A percentile compares a stretch with the other conserved stretches of the same genome.
Evolutionary conservation across 2,329 filamentous ascomycete genomes (phyloP).

Genomic region (Penicillium sp.): DNA sequence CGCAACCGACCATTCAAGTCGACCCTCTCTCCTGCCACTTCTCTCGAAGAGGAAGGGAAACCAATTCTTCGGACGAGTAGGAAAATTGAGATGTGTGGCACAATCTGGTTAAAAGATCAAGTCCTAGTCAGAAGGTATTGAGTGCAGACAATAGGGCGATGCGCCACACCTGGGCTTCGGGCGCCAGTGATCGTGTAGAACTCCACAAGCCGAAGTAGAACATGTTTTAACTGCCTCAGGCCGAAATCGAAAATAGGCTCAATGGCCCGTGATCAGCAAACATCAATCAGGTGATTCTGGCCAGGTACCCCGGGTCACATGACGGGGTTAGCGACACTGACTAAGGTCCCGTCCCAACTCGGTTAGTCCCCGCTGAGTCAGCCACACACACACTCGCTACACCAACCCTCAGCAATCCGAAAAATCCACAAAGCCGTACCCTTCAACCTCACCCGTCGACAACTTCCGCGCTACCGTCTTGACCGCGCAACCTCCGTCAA

Average conservation of each 20-base stretch:
- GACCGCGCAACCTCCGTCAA: conserved; percentile 47
- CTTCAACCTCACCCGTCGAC: conserved; percentile 38
- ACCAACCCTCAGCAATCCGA: conserved; percentile 29
- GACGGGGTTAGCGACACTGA: conserved; percentile 16
- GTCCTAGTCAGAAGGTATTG: too few species aligned
- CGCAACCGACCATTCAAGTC: too few species aligned
- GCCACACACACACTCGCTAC: conserved; percentile 40
- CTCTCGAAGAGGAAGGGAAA: too few species aligned
- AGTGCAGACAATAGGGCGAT: too few species aligned
- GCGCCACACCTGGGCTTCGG: too few species aligned
- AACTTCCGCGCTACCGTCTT: conserved; percentile 43
- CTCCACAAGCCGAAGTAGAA: too few species aligned
- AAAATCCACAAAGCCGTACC: conserved; percentile 36
- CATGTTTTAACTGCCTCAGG: background rate
- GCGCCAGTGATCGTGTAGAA: background rate
- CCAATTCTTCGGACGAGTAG: too few species aligned
- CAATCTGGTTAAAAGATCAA: too few species aligned
- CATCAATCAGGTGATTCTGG: background rate
- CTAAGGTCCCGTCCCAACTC: conserved; percentile 10
- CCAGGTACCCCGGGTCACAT: conserved; percentile 3
- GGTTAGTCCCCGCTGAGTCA: conserved; percentile 34
- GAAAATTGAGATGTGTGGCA: too few species aligned
- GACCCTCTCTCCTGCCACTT: too few species aligned
- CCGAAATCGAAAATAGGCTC: background rate
- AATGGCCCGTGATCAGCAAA: background rate